Conservation (phyloP, 2,329 filamentous ascomycete genomes). For the Beauveria medogensis region DNA sequence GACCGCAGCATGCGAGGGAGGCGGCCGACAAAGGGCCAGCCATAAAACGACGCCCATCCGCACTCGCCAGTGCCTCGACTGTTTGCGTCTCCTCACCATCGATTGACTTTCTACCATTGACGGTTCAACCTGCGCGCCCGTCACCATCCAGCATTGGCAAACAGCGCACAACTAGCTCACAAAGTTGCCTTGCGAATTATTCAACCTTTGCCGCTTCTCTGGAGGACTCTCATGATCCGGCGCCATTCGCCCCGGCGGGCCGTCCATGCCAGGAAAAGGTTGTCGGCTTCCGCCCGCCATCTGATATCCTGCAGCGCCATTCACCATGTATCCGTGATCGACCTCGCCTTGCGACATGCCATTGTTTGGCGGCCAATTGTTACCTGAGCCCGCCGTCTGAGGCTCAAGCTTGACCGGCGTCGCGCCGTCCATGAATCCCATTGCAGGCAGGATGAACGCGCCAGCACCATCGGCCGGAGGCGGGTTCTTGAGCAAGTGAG, state of each 20-base stretch:
- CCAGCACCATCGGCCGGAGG: constrained; percentile 30
- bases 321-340: constrained; percentile 39
- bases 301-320: constrained; percentile 31
- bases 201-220: constrained; percentile 47
- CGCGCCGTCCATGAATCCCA: constrained; percentile 18
- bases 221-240: constrained; percentile 34
- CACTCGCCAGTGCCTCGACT: neutral
- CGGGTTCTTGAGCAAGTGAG: constrained; percentile 68
- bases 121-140: too few species aligned
- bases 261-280: constrained; percentile 16
- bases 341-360: constrained; percentile 22
- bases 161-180: constrained; percentile 17
- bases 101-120: neutral
- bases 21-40: neutral
- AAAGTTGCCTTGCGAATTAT: constrained; percentile 33
- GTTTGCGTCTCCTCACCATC: neutral
- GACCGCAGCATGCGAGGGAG: constrained; percentile 13
- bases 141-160: neutral
- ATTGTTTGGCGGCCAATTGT: constrained; percentile 2
- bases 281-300: constrained; percentile 23
- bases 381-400: constrained; percentile 40
- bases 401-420: constrained; percentile 43
- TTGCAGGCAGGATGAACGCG: constrained; percentile 7
- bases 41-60: constrained; percentile 4
- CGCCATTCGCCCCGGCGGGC: constrained; percentile 16